Evolutionary conservation across 306 rosid species (phyloP).

Genomic region (Dalbergia oliveri): DNA sequence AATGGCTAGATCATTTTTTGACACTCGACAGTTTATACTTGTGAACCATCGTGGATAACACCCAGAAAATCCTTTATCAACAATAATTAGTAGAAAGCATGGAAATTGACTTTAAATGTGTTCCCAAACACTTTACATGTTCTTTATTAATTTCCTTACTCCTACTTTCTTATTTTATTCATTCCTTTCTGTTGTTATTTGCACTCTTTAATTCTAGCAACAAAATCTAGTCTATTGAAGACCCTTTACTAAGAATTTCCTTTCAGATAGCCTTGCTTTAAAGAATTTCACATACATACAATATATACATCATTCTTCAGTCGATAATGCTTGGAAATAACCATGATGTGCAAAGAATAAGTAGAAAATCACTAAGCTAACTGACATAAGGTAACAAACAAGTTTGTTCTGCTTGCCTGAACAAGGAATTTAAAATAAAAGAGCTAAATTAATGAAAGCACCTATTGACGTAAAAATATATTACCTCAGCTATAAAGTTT

Average conservation of each 20-base stretch:
- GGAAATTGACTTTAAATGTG: no score
- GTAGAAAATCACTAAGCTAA: slow-evolving; percentile 41
- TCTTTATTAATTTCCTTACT: no score
- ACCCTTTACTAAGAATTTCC: slow-evolving; percentile 10
- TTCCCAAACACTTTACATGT: no score
- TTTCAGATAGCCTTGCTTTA: slow-evolving; percentile 37
- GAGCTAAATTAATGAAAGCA: no score
- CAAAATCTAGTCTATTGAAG: slow-evolving; percentile 28
- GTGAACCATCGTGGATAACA: no score
- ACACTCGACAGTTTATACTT: no score
- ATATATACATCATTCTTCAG: neutral
- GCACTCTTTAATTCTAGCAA: slow-evolving; percentile 1
- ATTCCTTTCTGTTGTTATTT: neutral
- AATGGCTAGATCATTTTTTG: no score
- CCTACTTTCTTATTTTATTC: neutral
- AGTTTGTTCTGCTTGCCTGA: slow-evolving; percentile 26
- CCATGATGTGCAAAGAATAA: neutral
- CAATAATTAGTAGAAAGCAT: no score
- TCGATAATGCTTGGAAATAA: neutral
- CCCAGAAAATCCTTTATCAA: no score
- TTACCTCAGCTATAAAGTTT: slow-evolving; percentile 31
- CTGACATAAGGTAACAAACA: slow-evolving; percentile 27
- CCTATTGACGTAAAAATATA: neutral
- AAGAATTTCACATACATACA: neutral
- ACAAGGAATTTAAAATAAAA: slow-evolving; percentile 21